phyloP scores from a whole-genome alignment of 345 rosid genomes.

The Eucalyptus tenuipes region DNA sequence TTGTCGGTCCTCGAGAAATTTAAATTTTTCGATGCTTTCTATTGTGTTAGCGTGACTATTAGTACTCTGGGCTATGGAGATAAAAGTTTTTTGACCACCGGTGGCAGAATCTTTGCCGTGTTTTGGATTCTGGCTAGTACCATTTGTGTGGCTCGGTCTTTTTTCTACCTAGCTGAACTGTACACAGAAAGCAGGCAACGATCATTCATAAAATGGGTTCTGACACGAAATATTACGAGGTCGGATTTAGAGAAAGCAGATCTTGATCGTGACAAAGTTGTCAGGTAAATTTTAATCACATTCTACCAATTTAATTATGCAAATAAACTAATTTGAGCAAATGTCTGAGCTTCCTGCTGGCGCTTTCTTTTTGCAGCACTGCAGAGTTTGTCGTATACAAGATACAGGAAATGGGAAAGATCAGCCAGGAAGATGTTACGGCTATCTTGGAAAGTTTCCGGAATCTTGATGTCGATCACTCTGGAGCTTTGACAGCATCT shows the following conservation, averaged over 20 bases:
- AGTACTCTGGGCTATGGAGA: conserved; percentile 57
- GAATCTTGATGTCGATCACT: conserved; percentile 29
- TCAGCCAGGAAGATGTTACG: conserved; percentile 20
- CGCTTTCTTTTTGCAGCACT: conserved; percentile 5
- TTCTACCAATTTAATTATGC: not conserved
- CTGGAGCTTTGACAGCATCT: conserved; percentile 29
- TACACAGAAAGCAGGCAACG: conserved; percentile 16
- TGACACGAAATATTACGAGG: conserved; percentile 9
- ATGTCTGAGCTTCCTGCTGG: not conserved
- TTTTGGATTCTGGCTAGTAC: conserved; percentile 51
- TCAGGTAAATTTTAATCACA: conserved; percentile 11
- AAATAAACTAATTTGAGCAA: not conserved
- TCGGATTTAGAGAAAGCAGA: conserved; percentile 38
- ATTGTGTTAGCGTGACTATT: conserved; percentile 43
- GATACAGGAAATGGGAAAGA: conserved; percentile 39
- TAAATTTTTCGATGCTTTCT: conserved; percentile 27
- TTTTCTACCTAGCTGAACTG: conserved; percentile 37
- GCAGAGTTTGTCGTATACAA: conserved; percentile 35
- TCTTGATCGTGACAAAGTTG: conserved; percentile 26
- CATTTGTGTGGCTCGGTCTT: conserved; percentile 40
- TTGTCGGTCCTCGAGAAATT: conserved; percentile 14
- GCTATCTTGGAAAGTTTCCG: conserved; percentile 23
- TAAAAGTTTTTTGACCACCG: conserved; percentile 29
- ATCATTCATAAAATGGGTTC: conserved; percentile 13
- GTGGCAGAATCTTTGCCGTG: conserved; percentile 34